Evolutionary conservation across 2,329 filamentous ascomycete genomes (phyloP).

Genomic region (Sclerotinia trifoliorum): DNA sequence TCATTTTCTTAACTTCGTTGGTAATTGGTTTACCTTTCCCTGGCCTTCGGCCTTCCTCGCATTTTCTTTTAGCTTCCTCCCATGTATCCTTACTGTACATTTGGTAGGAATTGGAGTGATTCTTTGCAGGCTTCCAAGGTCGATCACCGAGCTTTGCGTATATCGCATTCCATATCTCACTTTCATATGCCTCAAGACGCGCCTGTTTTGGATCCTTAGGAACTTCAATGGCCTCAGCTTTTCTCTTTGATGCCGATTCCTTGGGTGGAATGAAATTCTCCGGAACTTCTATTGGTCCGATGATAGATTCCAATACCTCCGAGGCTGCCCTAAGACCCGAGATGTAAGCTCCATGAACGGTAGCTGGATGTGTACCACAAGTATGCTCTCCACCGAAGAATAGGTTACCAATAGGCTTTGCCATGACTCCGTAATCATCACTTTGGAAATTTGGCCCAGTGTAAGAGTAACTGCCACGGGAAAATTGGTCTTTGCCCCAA

Average conservation of each 20-base stretch:
- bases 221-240: constrained; percentile 42
- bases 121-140: constrained; percentile 68
- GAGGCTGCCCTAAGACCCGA: constrained; percentile 87
- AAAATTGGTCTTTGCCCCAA: constrained; percentile 88
- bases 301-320: constrained; percentile 75
- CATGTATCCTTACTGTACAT: constrained; percentile 80
- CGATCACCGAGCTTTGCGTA: constrained; percentile 66
- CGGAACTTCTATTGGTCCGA: constrained; percentile 78
- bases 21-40: constrained; percentile 64
- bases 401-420: constrained; percentile 76
- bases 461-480: constrained; percentile 93
- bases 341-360: constrained; percentile 93
- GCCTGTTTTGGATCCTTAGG: constrained; percentile 52
- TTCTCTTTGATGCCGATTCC: constrained; percentile 55
- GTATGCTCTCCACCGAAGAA: constrained; percentile 97
- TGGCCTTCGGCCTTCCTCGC: constrained; percentile 63
- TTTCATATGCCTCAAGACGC: constrained; percentile 57
- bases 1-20: constrained; percentile 81
- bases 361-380: constrained; percentile 91
- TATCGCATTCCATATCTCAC: constrained; percentile 53
- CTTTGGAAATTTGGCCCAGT: constrained; percentile 78
- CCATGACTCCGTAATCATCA: constrained; percentile 92
- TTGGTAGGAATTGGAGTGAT: constrained; percentile 80
- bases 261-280: constrained; percentile 71
- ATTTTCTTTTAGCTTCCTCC: constrained; percentile 58